Conservation (phyloP, 441 rosid species). For the Arabidopsis lyrata region DNA sequence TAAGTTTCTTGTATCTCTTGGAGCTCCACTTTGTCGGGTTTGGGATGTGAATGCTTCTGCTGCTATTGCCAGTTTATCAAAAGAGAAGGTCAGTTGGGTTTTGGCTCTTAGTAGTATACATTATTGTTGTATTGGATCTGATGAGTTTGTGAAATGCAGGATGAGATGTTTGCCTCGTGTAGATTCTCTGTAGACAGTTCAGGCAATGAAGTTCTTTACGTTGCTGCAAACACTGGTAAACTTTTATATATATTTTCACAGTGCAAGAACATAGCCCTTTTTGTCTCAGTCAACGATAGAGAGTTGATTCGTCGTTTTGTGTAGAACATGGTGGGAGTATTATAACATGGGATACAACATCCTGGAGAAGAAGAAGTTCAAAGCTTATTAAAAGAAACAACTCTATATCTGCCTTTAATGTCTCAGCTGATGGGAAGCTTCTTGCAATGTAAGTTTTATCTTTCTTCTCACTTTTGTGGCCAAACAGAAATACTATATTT, state of each 20-base stretch:
- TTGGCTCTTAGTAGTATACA: not conserved
- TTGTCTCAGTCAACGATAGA: slow-evolving; percentile 17
- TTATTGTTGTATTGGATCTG: slow-evolving; percentile 26
- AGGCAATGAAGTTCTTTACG: slow-evolving; percentile 59
- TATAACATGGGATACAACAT: slow-evolving; percentile 68
- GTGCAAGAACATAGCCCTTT: slow-evolving; percentile 1
- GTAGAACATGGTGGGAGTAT: slow-evolving; percentile 76
- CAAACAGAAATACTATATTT: not conserved
- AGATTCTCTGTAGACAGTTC: slow-evolving; percentile 66
- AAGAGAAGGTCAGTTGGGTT: slow-evolving; percentile 56
- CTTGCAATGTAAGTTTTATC: slow-evolving; percentile 67
- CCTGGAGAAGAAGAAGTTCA: no score
- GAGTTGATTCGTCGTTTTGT: slow-evolving; percentile 28
- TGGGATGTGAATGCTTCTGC: slow-evolving; percentile 78
- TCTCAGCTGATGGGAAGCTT: slow-evolving; percentile 84
- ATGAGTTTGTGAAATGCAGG: slow-evolving; percentile 57
- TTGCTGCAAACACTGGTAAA: slow-evolving; percentile 83
- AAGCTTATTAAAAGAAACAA: slow-evolving; percentile 42
- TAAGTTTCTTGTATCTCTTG: slow-evolving; percentile 83
- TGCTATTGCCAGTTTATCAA: slow-evolving; percentile 67
- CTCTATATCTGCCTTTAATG: slow-evolving; percentile 72
- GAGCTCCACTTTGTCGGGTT: slow-evolving; percentile 80
- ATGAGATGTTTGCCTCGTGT: slow-evolving; percentile 79
- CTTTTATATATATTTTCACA: not conserved
- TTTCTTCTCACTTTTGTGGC: not conserved